Base-by-base conservation (phyloP, 2,329 filamentous ascomycete species). In the Mycosphaerelloides madeirae region DNA sequence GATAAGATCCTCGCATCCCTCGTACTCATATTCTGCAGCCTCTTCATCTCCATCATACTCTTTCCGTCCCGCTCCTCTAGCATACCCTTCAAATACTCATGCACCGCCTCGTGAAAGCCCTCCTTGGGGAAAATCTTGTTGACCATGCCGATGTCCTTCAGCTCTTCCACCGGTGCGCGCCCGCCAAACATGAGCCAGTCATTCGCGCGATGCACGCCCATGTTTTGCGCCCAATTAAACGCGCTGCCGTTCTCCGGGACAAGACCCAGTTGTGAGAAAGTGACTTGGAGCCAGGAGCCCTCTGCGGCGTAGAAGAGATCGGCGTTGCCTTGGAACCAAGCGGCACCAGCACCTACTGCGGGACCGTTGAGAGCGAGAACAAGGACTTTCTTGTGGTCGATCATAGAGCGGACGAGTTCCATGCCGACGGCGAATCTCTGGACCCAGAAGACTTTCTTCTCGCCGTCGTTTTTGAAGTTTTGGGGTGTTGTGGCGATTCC, bases 31-130 rank as follows among this genome's bases (percentile, higher is more conserved):
- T 59, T 59, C 48, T 53, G 48, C 44, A 59, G 39, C 14, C 54
- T 37, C 54, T 59, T 59, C 55, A 58, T 57, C 42, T 58, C 54
- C 49, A 58, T 58, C 55, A 59, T 55, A 9, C 45, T 50, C 39
- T 53, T 58, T 7, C 57, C 57, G 37, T 50, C 52, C 16, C 54
- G 37, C 40, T 57, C 53, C 37, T 49, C 49, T 38, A 59, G 37
- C 54, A 58, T 53, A 2, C 50, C 54, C 44, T 48, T 52, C 19
- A 59, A 32, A 38, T 57, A 52, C 1, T 38, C 40, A 31, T 58
- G 54, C 15, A 58, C 55, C 32, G 43, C 45, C 12, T 44, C 54
- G 25, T 59, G 57, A 37, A 59, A 59, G 2, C 48, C 48, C 33
- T 59, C 47, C 31, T 49, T 53, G 8, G 57, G 54, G 41, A 59